These are phyloP conservation scores for Thermoascus crustaceus DNA, from an alignment of 2,329 filamentous ascomycete species.

Conservation along the genomic window DNA sequence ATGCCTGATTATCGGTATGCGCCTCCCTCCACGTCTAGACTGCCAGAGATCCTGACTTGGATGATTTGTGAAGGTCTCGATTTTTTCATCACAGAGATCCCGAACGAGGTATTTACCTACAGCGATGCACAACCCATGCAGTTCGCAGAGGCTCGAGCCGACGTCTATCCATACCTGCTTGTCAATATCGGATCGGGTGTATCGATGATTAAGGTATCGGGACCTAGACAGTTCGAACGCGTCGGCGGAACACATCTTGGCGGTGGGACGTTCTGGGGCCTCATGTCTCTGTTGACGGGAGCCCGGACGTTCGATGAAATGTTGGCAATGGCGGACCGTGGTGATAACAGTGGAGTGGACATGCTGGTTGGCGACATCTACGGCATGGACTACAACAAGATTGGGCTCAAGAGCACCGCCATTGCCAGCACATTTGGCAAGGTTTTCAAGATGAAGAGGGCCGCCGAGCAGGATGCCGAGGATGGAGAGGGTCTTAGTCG, in stretches of 20 bases:
- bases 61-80: constrained; percentile 60
- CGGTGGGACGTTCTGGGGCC: constrained; percentile 94
- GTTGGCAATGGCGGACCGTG: constrained; percentile 80
- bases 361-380: constrained; percentile 98
- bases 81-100: constrained; percentile 98
- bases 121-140: constrained; percentile 85
- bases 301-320: constrained; percentile 96
- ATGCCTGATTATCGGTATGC: constrained; percentile 81
- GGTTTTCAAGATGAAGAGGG: constrained; percentile 84
- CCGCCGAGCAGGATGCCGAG: constrained; percentile 71
- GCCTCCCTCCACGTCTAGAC: background rate
- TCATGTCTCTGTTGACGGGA: constrained; percentile 86
- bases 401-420: constrained; percentile 88
- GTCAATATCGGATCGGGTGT: constrained; percentile 98
- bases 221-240: constrained; percentile 74
- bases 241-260: constrained; percentile 93
- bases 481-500: constrained; percentile 55
- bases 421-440: constrained; percentile 97
- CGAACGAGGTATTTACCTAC: constrained; percentile 94
- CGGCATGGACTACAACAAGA: constrained; percentile 90
- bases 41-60: background rate
- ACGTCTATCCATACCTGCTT: constrained; percentile 92
- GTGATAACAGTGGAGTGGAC: constrained; percentile 88
- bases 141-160: constrained; percentile 66
- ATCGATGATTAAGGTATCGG: constrained; percentile 93